Evolutionary conservation across 257 asterid species (phyloP), one percentile per base, ranked within the genome.

Genomic region (Lithospermum erythrorhizon): DNA sequence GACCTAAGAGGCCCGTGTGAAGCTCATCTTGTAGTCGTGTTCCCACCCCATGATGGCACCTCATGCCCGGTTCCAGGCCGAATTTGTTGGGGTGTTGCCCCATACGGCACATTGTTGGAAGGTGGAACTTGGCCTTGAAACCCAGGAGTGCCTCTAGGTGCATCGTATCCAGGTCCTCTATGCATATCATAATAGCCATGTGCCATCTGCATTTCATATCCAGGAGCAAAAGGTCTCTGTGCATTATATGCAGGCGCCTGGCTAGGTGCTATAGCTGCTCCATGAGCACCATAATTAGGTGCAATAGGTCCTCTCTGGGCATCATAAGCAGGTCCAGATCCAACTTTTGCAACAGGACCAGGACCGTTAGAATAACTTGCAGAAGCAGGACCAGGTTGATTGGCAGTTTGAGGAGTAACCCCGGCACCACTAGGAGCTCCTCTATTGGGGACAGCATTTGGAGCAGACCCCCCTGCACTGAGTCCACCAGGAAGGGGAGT

Each of bases 41-140:
- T 79, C 64, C 79, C 91, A 53, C 93, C 85, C 60, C 74, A 78
- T 20, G 75, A 53, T 21, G 63, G 68, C 7, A 63, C 63, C 62
- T 84, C 93, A 61, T 78, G 73, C 29, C 82, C 93, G 16, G 70
- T 62, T 65, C 70, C 86, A 20, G 69, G 75, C 60, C 70, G 74
- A 57, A 68, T 51, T 47, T 76, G 73, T 5, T 81, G 83, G 20
- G 82, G 55, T 56, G 86, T 66, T 45, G 81, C 74, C 8, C 66
- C 75, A 68, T 78, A 76, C 53, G 73, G 65, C 20, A 65, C 57
- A 69, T 72, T 79, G 21, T 73, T 73, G 22, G 48, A 13, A 32
- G 77, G 59, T 74, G 76, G 76, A 20, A 61, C 76, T 67, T 63
- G 95, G 49, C 85, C 94, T 68, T 79, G 89, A 66, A 84, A 74